Percentiles rank a stretch among this genome's conserved stretches.
Evolutionary conservation across 169 alveolate species (phyloP).

Genomic region (Eimeria maxima): DNA sequence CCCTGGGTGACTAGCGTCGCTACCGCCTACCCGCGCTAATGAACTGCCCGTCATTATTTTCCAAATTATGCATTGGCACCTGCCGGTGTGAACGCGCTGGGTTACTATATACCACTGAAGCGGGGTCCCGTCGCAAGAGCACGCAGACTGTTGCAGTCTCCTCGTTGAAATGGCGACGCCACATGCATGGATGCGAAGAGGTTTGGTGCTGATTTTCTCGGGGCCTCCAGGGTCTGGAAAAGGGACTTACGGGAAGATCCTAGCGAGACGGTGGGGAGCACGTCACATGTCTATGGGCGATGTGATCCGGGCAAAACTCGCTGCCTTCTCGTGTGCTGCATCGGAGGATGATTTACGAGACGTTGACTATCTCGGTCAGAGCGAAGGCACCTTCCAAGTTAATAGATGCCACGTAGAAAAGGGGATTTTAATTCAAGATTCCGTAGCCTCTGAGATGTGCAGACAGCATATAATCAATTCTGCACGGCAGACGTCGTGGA

Average conservation of each 20-base stretch:
- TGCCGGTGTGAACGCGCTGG: neutral
- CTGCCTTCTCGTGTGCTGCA: neutral
- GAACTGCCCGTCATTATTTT: too few relatives aligned
- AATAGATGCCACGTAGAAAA: neutral
- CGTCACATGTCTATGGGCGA: conserved; percentile 83
- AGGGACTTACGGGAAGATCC: conserved; percentile 82
- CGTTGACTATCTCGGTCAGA: neutral
- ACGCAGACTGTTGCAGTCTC: neutral
- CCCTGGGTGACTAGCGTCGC: too few relatives aligned
- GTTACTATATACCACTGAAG: neutral
- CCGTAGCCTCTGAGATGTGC: conserved; percentile 73
- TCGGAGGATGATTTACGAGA: neutral
- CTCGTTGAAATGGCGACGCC: neutral
- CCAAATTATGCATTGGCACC: too few relatives aligned
- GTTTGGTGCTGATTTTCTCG: conserved; percentile 60
- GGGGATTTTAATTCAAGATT: conserved; percentile 85
- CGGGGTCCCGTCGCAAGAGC: neutral
- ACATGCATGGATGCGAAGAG: neutral
- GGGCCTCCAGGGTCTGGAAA: conserved; percentile 87
- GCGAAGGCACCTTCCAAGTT: neutral
- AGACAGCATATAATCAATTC: neutral
- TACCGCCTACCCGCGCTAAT: too few relatives aligned
- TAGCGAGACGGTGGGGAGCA: conserved; percentile 72
- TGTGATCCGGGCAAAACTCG: conserved; percentile 75
- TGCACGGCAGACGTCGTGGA: conserved; percentile 66